Percentiles rank a stretch among this genome's conserved stretches.
Evolutionary conservation across 1,139 yeast species (phyloP).

Genomic region (Candida sp.): DNA sequence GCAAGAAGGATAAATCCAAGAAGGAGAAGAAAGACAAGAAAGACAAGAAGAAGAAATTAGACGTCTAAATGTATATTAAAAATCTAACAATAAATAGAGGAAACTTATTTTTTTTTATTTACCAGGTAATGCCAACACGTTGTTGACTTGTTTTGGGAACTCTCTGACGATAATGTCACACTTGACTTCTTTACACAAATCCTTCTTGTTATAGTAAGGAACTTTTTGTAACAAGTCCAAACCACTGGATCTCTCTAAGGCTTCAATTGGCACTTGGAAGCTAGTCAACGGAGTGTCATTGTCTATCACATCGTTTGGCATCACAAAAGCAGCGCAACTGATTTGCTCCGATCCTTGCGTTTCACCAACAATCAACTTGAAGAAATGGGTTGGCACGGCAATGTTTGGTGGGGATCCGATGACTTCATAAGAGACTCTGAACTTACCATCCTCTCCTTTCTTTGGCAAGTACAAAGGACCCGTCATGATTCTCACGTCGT

Average conservation of each 20-base stretch:
- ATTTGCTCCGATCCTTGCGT: constrained; percentile 51
- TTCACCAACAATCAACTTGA: constrained; percentile 89
- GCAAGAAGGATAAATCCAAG: constrained; percentile 19
- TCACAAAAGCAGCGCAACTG: constrained; percentile 89
- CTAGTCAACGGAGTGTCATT: constrained; percentile 71
- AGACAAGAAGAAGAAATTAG: constrained; percentile 18
- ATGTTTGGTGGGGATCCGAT: constrained; percentile 97
- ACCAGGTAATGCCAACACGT: constrained; percentile 25
- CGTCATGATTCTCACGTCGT: constrained; percentile 82
- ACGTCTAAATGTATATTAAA: background rate
- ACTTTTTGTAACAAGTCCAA: constrained; percentile 77
- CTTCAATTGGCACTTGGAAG: constrained; percentile 90
- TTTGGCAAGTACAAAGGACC: constrained; percentile 95
- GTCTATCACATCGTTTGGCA: constrained; percentile 81
- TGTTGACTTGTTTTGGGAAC: constrained; percentile 56
- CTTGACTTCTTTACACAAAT: constrained; percentile 77
- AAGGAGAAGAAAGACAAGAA: constrained; percentile 41
- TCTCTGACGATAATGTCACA: constrained; percentile 89
- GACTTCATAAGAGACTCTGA: constrained; percentile 84
- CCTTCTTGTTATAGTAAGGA: constrained; percentile 61
- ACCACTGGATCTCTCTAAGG: constrained; percentile 87
- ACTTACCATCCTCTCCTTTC: constrained; percentile 65
- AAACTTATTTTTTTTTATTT: background rate
- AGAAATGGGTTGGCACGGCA: constrained; percentile 98
- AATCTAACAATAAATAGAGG: background rate